phyloP scores from a whole-genome alignment of 441 rosid genomes.

The Capsella rubella region DNA sequence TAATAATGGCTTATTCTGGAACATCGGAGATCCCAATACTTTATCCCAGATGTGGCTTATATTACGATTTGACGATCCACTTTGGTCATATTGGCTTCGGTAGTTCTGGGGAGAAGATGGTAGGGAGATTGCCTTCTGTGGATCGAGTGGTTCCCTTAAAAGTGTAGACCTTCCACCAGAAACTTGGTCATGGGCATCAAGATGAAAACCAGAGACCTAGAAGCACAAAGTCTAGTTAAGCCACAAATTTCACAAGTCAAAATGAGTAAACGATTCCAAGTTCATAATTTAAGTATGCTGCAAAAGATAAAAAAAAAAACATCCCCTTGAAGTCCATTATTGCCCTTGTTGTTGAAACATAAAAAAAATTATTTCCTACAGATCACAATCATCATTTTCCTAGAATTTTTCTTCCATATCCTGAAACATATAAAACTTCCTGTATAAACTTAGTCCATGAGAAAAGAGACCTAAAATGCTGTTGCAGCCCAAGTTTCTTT shows the following conservation, averaged over 20 bases:
- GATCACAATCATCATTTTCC: slow-evolving; percentile 4
- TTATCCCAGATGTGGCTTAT: slow-evolving; percentile 80
- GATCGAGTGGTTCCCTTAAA: slow-evolving; percentile 62
- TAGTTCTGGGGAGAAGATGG: slow-evolving; percentile 96
- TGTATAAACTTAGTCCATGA: slow-evolving; percentile 13
- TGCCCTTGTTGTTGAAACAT: slow-evolving; percentile 12
- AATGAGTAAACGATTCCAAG: slow-evolving; percentile 22
- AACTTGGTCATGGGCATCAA: slow-evolving; percentile 64
- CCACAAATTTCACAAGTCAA: slow-evolving; percentile 16
- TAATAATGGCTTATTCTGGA: slow-evolving; percentile 74
- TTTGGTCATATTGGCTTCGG: slow-evolving; percentile 69
- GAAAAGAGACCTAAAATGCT: slow-evolving; percentile 15
- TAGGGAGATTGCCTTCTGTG: slow-evolving; percentile 93
- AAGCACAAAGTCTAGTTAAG: slow-evolving; percentile 34
- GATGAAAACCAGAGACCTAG: slow-evolving; percentile 70
- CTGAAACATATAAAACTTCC: slow-evolving; percentile 15
- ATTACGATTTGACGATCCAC: slow-evolving; percentile 56
- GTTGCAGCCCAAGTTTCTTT: slow-evolving; percentile 12
- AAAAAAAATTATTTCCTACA: background rate
- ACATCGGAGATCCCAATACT: slow-evolving; percentile 92
- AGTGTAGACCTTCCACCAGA: slow-evolving; percentile 75
- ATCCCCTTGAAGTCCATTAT: slow-evolving; percentile 18
- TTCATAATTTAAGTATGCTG: slow-evolving; percentile 10
- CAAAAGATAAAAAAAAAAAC: slow-evolving; percentile 1
- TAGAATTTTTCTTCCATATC: background rate